Evolutionary conservation across 192 early-diverging fungal species (phyloP).

Genomic region (Coemansia sp.): DNA sequence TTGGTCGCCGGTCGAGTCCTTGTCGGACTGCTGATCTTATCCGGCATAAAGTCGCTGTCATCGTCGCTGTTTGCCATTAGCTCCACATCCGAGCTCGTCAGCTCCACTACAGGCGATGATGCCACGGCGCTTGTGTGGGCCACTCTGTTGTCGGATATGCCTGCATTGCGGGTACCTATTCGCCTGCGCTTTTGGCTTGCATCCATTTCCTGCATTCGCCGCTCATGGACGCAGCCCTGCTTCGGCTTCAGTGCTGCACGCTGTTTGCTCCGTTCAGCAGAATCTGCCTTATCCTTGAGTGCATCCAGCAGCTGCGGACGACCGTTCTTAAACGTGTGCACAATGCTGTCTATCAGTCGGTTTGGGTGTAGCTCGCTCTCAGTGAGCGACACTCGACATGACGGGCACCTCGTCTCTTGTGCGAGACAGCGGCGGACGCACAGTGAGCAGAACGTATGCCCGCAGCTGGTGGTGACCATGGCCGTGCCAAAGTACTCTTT

Average conservation of each 20-base stretch:
- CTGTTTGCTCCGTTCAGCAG: no score
- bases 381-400: conserved; percentile 52
- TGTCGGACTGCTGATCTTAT: background rate
- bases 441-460: conserved; percentile 73
- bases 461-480: conserved; percentile 58
- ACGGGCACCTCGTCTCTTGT: conserved; percentile 60
- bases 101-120: background rate
- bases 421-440: conserved; percentile 64
- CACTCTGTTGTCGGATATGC: background rate
- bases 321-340: conserved; percentile 25
- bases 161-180: conserved; percentile 7
- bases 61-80: conserved; percentile 6
- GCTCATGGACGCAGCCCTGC: no score
- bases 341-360: conserved; percentile 35
- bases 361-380: conserved; percentile 39
- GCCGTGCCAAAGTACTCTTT: conserved; percentile 65
- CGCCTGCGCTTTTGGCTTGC: conserved; percentile 25
- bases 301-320: conserved; percentile 20
- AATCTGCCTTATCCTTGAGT: background rate
- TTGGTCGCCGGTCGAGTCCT: background rate
- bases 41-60: conserved; percentile 36
- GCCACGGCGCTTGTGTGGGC: background rate
- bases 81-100: conserved; percentile 12
- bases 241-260: no score
- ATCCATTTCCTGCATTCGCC: background rate